Evolutionary conservation across 257 asterid genomes (phyloP).

Genomic region (Fraxinus quadrangulata): DNA sequence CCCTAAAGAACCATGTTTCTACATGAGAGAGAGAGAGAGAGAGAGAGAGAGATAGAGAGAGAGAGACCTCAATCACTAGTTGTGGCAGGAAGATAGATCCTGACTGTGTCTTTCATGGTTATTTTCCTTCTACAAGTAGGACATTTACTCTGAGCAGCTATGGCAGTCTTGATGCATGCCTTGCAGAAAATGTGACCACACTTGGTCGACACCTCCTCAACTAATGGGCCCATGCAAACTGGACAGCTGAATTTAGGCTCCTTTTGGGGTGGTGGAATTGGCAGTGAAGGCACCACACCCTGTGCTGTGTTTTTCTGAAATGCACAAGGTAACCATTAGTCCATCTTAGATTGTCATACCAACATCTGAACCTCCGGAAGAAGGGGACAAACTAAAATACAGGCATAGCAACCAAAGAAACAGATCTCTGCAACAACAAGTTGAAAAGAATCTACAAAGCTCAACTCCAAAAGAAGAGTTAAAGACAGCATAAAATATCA

Average conservation of each 20-base stretch:
- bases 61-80: conserved; percentile 41
- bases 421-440: neutral
- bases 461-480: neutral
- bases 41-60: conserved; percentile 19
- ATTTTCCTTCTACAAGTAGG: conserved; percentile 87
- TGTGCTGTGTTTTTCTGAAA: conserved; percentile 40
- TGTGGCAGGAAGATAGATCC: conserved; percentile 80
- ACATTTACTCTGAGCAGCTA: conserved; percentile 76
- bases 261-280: conserved; percentile 43
- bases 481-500: conserved; percentile 1
- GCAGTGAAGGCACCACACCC: conserved; percentile 13
- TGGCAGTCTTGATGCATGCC: conserved; percentile 77
- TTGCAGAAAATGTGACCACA: conserved; percentile 97
- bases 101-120: conserved; percentile 55
- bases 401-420: conserved; percentile 1
- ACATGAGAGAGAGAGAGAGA: neutral
- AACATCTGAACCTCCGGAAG: neutral
- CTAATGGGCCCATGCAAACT: conserved; percentile 80
- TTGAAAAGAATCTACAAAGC: neutral
- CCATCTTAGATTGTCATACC: neutral
- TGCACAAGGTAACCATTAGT: conserved; percentile 13
- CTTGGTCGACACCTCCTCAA: conserved; percentile 77
- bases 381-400: neutral
- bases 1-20: neutral
- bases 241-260: conserved; percentile 82